Percentiles rank a stretch among this genome's conserved stretches.
Evolutionary conservation across 2,329 filamentous ascomycete genomes (phyloP).

Genomic region (Sodiomyces alkalinus): DNA sequence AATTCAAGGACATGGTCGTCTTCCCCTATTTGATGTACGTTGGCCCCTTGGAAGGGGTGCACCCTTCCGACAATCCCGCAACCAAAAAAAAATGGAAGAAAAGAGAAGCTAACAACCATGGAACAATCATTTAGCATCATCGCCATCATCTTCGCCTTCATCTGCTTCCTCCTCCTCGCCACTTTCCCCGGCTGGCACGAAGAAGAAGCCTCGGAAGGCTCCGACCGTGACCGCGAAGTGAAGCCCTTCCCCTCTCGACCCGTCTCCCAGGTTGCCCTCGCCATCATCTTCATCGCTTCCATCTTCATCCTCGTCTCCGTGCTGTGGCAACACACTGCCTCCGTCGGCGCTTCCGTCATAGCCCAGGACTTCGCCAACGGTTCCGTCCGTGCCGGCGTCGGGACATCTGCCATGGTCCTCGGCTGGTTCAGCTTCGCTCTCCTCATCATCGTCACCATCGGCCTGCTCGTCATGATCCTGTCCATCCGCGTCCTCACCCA

Average conservation of each 20-base stretch:
- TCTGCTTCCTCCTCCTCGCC: constrained; percentile 86
- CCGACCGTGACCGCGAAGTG: constrained; percentile 76
- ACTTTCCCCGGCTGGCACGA: constrained; percentile 98
- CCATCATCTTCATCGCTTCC: constrained; percentile 71
- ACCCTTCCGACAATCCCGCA: no score
- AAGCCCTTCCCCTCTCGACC: constrained; percentile 87
- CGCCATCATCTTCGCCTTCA: constrained; percentile 90
- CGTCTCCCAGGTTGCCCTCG: constrained; percentile 83
- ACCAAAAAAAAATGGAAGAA: no score
- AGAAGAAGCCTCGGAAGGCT: constrained; percentile 65
- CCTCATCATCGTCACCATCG: constrained; percentile 90
- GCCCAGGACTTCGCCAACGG: constrained; percentile 88
- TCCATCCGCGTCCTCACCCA: constrained; percentile 71
- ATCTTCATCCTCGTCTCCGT: constrained; percentile 62
- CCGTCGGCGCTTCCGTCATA: constrained; percentile 85
- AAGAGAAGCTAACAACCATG: no score
- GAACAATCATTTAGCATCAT: constrained; percentile 53
- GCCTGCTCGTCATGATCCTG: constrained; percentile 88
- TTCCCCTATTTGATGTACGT: constrained; percentile 95
- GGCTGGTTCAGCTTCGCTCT: constrained; percentile 95
- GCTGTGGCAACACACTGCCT: constrained; percentile 88
- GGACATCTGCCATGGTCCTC: constrained; percentile 89
- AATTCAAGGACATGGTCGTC: constrained; percentile 97
- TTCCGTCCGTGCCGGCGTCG: constrained; percentile 71
- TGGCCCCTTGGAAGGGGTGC: no score